phyloP scores from a whole-genome alignment of 352 stramenopile species.

The Pythium plurisporium region DNA sequence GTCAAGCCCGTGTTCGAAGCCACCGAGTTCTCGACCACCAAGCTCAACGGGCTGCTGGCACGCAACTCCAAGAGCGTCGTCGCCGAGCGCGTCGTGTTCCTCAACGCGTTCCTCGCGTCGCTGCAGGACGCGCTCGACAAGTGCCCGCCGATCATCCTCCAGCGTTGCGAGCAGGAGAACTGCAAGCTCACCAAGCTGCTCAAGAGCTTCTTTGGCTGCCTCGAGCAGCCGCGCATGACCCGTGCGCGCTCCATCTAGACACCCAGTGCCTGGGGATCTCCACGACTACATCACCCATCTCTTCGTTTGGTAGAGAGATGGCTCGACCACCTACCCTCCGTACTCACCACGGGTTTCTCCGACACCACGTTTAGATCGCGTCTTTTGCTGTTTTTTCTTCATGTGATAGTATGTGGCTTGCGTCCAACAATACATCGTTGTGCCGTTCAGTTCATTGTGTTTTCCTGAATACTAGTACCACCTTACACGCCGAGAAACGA shows the following conservation, averaged over 20 bases:
- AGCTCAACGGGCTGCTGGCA: conserved; percentile 15
- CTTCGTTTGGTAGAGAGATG: background rate
- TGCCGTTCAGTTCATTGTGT: background rate
- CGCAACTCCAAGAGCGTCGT: conserved; percentile 41
- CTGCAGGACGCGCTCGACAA: conserved; percentile 76
- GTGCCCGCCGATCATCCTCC: conserved; percentile 65
- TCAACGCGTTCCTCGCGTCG: conserved; percentile 77
- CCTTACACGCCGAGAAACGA: too few species aligned
- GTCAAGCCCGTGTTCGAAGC: conserved; percentile 60
- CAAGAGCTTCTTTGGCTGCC: conserved; percentile 73
- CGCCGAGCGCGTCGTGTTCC: conserved; percentile 67
- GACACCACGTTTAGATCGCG: background rate
- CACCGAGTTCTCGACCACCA: conserved; percentile 73
- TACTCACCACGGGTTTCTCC: background rate
- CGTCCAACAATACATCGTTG: background rate
- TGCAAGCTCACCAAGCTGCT: conserved; percentile 83
- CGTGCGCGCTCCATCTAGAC: conserved; percentile 17
- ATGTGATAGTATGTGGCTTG: background rate
- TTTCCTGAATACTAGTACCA: too few species aligned
- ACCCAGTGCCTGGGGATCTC: too few species aligned
- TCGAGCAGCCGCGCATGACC: conserved; percentile 12
- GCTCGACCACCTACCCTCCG: background rate
- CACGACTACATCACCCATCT: background rate
- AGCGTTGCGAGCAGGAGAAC: conserved; percentile 70
- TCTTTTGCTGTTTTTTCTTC: background rate